Percentiles rank a stretch among this genome's conserved stretches.
Conservation (phyloP, 768 basidiomycete genomes). For the Phaeotremella skinneri region DNA sequence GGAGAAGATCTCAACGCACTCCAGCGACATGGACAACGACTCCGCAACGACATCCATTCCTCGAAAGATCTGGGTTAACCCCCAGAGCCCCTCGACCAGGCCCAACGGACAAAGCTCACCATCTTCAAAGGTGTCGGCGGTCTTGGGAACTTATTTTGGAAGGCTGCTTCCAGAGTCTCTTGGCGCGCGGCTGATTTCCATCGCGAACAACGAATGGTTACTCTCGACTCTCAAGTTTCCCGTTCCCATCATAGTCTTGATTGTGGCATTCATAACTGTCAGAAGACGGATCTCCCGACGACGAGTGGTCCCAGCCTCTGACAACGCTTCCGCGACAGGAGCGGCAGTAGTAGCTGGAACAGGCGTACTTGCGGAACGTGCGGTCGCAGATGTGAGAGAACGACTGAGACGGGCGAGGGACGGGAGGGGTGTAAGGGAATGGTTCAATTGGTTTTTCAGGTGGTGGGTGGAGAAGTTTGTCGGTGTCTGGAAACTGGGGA, state of each 20-base stretch:
- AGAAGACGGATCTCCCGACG: not conserved
- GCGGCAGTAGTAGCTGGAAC: constrained; percentile 1
- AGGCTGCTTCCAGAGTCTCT: constrained; percentile 7
- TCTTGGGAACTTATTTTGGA: not conserved
- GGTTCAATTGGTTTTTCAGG: constrained; percentile 26
- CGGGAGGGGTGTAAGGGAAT: constrained; percentile 21
- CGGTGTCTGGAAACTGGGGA: constrained; percentile 43
- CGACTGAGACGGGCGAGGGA: constrained; percentile 19
- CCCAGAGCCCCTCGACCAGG: no score
- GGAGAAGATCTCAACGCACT: not conserved
- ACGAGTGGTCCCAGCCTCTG: constrained; percentile 5
- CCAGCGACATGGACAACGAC: not conserved
- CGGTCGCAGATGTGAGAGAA: constrained; percentile 17
- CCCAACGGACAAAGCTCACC: not conserved
- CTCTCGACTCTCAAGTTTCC: constrained; percentile 7
- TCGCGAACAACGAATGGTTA: constrained; percentile 2
- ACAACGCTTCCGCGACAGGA: not conserved
- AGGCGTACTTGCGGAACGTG: constrained; percentile 4
- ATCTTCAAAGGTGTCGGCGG: not conserved
- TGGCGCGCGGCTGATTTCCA: not conserved
- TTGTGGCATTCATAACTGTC: constrained; percentile 4
- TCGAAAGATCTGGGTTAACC: not conserved
- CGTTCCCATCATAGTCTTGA: constrained; percentile 11
- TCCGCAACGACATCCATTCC: not conserved
- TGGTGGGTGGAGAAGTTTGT: constrained; percentile 38